Evolutionary conservation across 2,329 filamentous ascomycete genomes (phyloP), one percentile per base, ranked within the genome.

Genomic region (Aschersonia sp.): DNA sequence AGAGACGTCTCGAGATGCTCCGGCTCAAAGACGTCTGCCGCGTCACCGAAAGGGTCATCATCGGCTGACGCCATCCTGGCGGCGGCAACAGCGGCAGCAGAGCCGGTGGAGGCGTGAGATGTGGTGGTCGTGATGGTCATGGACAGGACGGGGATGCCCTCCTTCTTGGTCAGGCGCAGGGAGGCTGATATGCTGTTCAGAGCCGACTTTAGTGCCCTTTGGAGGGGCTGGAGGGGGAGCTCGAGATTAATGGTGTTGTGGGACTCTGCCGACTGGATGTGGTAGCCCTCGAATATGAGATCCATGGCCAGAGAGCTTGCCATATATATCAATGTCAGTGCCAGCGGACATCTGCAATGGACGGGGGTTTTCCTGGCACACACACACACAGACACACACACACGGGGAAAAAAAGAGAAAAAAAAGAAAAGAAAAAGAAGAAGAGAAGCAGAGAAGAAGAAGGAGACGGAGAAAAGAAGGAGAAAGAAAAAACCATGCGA

Each of bases 201-300:
- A 43, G 90, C 90, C 37, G 89, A 95, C 58, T 83, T 87, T 49
- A 98, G 79, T n/a, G 92, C 92, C 50, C 89, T 83, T 58, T 92
- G 86, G 29, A 98, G 79, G 2, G 86, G 83, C 11, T 79, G 76
- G n/a, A 97, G 79, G 30, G 92, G 88, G 1, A 98, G 78, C 67
- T 98, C 92, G 53, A 98, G 82, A 66, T 98, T 95, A 67, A 98
- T 95, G 47, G 88, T 86, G 66, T 95, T 95, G 63, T 79, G 73
- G 40, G 71, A 71, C 44, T 88, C 83, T 45, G 85, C 85, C 45
- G 89, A 95, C 62, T 95, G 84, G 55, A 97, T 81, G 47, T 80
- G 78, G 68, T 94, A 95, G 54, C 74, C 72, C 60, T 88, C 76
- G 64, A 98, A 97, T 57, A 98, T 87, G 55, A 87, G 81, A 59